A percentile compares a stretch with the other conserved stretches of the same genome.
Conservation (phyloP, 305 asterid genomes). For the Fraxinus xanthoxyloides region DNA sequence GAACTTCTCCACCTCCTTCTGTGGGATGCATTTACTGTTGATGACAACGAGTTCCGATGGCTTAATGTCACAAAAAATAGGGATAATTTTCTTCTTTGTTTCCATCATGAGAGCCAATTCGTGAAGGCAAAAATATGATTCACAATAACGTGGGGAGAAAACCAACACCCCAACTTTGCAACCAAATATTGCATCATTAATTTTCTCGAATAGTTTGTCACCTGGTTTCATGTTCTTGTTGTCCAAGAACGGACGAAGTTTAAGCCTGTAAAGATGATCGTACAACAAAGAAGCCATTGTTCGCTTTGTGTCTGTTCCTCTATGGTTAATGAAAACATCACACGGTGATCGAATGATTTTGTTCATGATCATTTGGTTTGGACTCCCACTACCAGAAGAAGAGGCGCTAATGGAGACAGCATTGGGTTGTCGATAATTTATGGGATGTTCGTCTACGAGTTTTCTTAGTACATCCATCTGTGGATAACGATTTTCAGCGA, state of each 20-base stretch:
- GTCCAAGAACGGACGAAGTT: conserved; percentile 40
- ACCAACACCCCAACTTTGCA: conserved; percentile 58
- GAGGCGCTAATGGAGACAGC: background rate
- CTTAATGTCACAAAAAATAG: conserved; percentile 50
- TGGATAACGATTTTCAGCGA: background rate
- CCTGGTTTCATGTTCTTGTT: conserved; percentile 57
- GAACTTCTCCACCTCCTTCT: conserved; percentile 32
- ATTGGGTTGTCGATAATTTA: background rate
- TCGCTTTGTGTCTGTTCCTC: conserved; percentile 52
- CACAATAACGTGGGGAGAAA: conserved; percentile 55
- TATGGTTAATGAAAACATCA: conserved; percentile 59
- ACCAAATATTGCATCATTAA: conserved; percentile 29
- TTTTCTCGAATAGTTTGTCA: conserved; percentile 44
- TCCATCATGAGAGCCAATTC: conserved; percentile 50
- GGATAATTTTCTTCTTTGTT: conserved; percentile 44
- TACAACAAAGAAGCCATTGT: conserved; percentile 37
- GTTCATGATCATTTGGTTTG: background rate
- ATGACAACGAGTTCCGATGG: conserved; percentile 46
- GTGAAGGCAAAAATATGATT: conserved; percentile 53
- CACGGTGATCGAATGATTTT: conserved; percentile 13
- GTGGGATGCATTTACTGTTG: background rate
- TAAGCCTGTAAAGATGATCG: conserved; percentile 28
- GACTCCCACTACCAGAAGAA: background rate
- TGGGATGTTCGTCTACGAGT: background rate
- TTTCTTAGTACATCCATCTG: background rate